These are phyloP conservation scores for Berberis vulgaris DNA, from an alignment of 164 flowering plant genomes.

Conservation along the genomic window DNA sequence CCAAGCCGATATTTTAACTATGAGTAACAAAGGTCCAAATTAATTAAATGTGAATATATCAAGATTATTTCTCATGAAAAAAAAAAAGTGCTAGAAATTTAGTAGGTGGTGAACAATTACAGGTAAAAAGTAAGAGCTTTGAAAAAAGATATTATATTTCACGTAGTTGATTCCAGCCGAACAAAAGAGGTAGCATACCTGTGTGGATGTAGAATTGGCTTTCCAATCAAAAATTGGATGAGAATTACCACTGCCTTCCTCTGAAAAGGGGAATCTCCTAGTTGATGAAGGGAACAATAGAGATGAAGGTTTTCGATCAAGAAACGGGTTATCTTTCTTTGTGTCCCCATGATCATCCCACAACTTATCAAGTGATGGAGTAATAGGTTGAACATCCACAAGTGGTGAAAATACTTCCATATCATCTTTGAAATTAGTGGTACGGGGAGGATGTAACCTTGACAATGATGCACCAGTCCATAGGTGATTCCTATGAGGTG, in stretches of 20 bases:
- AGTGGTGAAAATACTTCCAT: conserved; percentile 99
- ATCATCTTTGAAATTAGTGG: conserved; percentile 76
- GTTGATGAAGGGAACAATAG: conserved; percentile 48
- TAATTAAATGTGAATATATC: too few species aligned
- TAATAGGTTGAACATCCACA: conserved; percentile 87
- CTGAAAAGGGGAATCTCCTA: conserved; percentile 46
- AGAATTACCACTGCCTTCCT: conserved; percentile 38
- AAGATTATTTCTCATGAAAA: too few species aligned
- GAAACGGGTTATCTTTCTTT: conserved; percentile 43
- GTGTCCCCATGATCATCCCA: conserved; percentile 51
- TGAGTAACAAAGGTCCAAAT: too few species aligned
- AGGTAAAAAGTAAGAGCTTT: not conserved
- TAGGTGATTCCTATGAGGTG: conserved; percentile 56
- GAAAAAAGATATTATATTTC: not conserved
- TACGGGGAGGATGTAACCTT: conserved; percentile 63
- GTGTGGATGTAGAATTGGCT: conserved; percentile 46
- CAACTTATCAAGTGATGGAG: conserved; percentile 68
- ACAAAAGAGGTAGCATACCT: conserved; percentile 33
- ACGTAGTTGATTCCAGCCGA: not conserved
- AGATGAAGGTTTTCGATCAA: conserved; percentile 49
- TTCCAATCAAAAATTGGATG: conserved; percentile 80
- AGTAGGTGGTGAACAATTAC: not conserved
- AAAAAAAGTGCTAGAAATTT: not conserved
- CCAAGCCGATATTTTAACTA: too few species aligned
- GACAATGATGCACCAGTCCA: conserved; percentile 56